Base-by-base conservation (phyloP, 75 land plant species). In the Sequoia sempervirens region DNA sequence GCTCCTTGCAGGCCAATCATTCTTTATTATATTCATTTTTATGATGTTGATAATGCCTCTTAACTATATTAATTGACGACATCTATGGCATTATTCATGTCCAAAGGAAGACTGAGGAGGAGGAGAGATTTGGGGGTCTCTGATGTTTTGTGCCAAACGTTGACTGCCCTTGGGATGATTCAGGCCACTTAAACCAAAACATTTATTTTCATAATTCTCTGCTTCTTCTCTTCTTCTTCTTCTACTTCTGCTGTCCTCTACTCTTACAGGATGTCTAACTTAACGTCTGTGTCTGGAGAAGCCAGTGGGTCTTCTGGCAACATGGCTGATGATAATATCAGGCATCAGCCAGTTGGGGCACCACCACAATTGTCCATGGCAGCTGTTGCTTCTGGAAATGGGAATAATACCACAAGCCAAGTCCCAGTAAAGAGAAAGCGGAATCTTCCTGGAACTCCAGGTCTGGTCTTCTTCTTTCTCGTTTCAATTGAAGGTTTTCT, bases 381-480 rank as follows among this genome's bases (percentile, higher is more conserved):
- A 81, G 30, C 76, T 4, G 58, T 70, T 45, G 80, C 50, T 43
- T 26, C 45, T 26, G 52, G 50, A n/a, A n/a, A 38, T 12, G 80
- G 80, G 14, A 78, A 78, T 78, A 78, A 26, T 8, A 78, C 75
- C 50, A 82, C 80, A 38, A 46, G 23, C 43, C 68, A 81, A 82
- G 81, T 83, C 61, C 85, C 85, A n/a, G 40, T 30, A 34, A 92
- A 92, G 90, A 88, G 85, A 87, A 92, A 91, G 86, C 84, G 93
- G 81, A 92, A 92, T 82, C 89, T 92, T 11, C 93, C 93, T 37
- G 93, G 93, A 40, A 91, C 75, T 30, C 93, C 93, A 90, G 93
- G 93, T 80, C 32, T 30, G 73, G 3, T 30, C 9, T 30, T 28
- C 32, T 70, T 32, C 15, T 10, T 70, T 61, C 66, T 61, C 6